Evolutionary conservation across 345 rosid genomes (phyloP), one percentile per base, ranked within the genome.

Genomic region (Sisymbrium altissimum): DNA sequence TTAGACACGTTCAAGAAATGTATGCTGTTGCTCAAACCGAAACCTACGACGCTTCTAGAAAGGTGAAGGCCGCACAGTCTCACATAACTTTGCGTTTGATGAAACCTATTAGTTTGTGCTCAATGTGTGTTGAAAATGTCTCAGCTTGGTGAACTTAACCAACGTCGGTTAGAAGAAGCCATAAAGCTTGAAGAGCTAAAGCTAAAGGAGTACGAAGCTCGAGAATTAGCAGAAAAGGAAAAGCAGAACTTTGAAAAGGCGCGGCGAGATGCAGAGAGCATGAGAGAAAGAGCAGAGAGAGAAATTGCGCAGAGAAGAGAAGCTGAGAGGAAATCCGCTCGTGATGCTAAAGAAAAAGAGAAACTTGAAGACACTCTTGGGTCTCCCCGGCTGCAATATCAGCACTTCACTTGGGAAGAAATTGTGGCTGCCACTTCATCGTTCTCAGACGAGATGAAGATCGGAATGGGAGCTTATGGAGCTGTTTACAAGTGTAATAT

Each of bases 21-120:
- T 84, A 91, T 70, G 93, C 92, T 4, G 65, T 78, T 29, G 97
- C 98, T 68, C 96, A 85, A 72, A 86, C 79, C 48, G 97, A 93
- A 83, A 83, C 91, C 39, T 75, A 75, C 49, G 93, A 91, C 78
- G 93, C 96, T 75, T 87, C 97, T 39, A 81, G 84, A 44, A 87
- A 87, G 98, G 98, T 93, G 64, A 62, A 61, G 82, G 21, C 29
- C 13, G 32, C 57, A 74, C 55, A 36, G 29, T 62, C 58, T 63
- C 36, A 30, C 9, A 5, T 49, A 70, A 18, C 2, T 27, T 38
- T 57, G 14, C 4, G 33, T 65, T 64, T 70, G 60, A 41, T 44
- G 41, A 58, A n/a, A 56, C 44, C 17, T 54, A n/a, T 73, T 30
- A 41, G 17, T 33, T 55, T 57, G 41, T 64, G 41, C 48, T 65